Percentiles rank a stretch among this genome's conserved stretches.
phyloP scores from a whole-genome alignment of 2,329 filamentous ascomycete species.

The Cladobotryum mycophilum region DNA sequence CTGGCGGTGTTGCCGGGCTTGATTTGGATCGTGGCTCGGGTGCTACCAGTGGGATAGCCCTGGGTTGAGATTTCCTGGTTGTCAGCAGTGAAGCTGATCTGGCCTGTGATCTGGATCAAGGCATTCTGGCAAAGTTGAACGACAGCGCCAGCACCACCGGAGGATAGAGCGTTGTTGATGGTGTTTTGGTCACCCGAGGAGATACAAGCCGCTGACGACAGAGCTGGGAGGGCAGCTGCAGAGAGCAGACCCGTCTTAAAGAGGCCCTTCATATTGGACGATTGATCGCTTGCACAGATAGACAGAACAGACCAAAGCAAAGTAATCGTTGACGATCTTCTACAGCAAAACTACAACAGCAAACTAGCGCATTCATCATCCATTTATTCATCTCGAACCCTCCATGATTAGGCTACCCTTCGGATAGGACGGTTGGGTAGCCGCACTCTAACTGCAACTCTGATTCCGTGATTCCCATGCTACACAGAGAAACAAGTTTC shows the following conservation, averaged over 20 bases:
- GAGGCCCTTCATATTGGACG: background rate
- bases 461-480: no score
- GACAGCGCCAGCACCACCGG: conserved; percentile 14
- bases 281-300: no score
- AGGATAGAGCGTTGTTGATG: conserved; percentile 14
- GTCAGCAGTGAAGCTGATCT: conserved; percentile 18
- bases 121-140: conserved; percentile 17
- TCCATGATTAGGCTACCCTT: no score
- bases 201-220: conserved; percentile 14
- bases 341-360: no score
- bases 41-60: conserved; percentile 18
- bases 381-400: no score
- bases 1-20: conserved; percentile 16
- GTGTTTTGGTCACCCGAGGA: conserved; percentile 16
- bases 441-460: no score
- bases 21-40: conserved; percentile 18
- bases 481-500: no score
- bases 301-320: no score
- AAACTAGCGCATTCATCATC: no score
- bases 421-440: no score
- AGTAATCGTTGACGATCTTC: no score
- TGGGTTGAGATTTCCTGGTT: conserved; percentile 22
- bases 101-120: conserved; percentile 13
- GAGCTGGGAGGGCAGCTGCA: conserved; percentile 1
- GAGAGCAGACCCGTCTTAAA: conserved; percentile 1